Evolutionary conservation across 371 early-diverging fungal species (phyloP).

Genomic region (Zopfochytrium polystomum): DNA sequence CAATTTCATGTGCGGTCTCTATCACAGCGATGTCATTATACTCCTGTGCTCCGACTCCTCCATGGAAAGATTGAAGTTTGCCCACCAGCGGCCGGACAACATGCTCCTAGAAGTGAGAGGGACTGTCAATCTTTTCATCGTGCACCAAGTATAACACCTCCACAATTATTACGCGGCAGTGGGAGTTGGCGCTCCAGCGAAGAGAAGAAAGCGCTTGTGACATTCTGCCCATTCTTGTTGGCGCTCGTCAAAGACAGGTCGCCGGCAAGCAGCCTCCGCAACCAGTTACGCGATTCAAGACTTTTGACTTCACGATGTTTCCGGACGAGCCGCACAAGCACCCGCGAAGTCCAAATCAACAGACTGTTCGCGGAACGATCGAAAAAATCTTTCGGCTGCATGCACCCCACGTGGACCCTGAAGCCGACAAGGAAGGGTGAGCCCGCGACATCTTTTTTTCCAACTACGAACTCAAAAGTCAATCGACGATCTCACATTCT

Average conservation of each 20-base stretch:
- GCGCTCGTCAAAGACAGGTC: too few species aligned
- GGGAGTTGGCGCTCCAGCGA: conserved; percentile 13
- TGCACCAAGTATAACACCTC: too few species aligned
- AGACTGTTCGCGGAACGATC: neutral
- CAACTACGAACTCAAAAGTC: too few species aligned
- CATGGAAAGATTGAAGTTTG: neutral
- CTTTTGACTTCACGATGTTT: too few species aligned
- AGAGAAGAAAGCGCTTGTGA: neutral
- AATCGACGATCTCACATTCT: too few species aligned
- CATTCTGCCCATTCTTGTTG: conserved; percentile 7
- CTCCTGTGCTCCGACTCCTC: neutral
- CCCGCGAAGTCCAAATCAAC: conserved; percentile 1
- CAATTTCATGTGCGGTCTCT: neutral
- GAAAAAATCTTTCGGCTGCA: neutral
- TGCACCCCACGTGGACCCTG: conserved; percentile 1
- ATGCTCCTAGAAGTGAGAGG: conserved; percentile 1
- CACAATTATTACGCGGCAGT: neutral
- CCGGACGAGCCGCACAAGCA: conserved; percentile 5
- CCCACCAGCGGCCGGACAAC: conserved; percentile 2
- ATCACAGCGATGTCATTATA: neutral
- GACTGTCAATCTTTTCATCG: too few species aligned
- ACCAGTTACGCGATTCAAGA: too few species aligned
- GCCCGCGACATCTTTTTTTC: neutral
- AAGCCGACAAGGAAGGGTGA: neutral
- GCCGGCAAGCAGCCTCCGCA: too few species aligned